Conservation (phyloP, 257 asterid genomes). For the Nicotiana otophora region DNA sequence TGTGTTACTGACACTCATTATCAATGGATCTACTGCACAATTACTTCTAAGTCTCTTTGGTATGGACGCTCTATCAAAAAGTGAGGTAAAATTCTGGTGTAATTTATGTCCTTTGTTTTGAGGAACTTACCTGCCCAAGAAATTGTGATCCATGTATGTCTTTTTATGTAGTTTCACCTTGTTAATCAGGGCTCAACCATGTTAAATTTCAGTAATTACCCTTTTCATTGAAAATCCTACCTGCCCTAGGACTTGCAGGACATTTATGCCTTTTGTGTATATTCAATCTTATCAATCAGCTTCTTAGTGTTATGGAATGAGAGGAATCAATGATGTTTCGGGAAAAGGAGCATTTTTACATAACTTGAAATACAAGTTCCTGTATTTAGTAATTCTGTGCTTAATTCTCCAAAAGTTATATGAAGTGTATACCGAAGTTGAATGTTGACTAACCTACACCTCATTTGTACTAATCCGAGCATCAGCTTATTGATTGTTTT, state of each 20-base stretch:
- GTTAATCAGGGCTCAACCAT: neutral
- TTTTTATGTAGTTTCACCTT: neutral
- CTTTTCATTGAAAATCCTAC: neutral
- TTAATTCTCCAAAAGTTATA: neutral
- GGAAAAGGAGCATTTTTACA: neutral
- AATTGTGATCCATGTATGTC: neutral
- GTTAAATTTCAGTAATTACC: neutral
- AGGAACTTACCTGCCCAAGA: neutral
- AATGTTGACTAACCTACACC: neutral
- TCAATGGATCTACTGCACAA: constrained; percentile 6
- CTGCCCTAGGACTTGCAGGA: neutral
- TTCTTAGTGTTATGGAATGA: neutral
- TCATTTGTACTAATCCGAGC: neutral
- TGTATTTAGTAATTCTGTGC: neutral
- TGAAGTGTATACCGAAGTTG: neutral
- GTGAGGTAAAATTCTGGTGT: neutral
- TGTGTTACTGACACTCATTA: constrained; percentile 9
- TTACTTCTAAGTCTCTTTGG: constrained; percentile 11
- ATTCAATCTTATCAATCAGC: neutral
- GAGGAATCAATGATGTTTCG: neutral
- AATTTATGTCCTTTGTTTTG: neutral
- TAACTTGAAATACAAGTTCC: neutral
- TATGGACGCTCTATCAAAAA: constrained; percentile 5
- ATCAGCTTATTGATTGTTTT: neutral
- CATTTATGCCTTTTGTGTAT: neutral